A percentile compares a stretch with the other conserved stretches of the same genome.
These are phyloP conservation scores for Eurotiales sp. DNA, from an alignment of 2,329 filamentous ascomycete species.

Conservation along the genomic window DNA sequence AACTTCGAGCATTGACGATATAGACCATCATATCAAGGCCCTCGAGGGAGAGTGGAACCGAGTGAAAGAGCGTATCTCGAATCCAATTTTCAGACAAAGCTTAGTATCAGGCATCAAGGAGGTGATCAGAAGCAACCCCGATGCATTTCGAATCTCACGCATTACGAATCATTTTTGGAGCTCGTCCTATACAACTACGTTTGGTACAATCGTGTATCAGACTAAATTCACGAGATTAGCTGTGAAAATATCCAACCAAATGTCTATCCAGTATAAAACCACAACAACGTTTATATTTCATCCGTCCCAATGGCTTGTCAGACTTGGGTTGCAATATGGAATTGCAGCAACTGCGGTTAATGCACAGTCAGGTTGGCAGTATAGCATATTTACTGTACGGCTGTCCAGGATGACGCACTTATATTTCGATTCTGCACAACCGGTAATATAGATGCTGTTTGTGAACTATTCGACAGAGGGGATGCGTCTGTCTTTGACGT, in stretches of 20 bases:
- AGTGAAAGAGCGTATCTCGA: background rate
- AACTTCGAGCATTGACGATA: background rate
- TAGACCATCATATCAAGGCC: constrained; percentile 1
- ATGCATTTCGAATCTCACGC: background rate
- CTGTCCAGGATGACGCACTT: constrained; percentile 6
- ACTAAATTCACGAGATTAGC: background rate
- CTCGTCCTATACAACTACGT: background rate
- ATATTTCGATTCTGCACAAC: constrained; percentile 5
- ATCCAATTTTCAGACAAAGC: background rate
- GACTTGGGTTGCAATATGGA: constrained; percentile 5
- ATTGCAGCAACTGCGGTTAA: background rate
- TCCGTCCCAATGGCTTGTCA: constrained; percentile 8
- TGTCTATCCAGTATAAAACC: background rate
- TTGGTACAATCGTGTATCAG: constrained; percentile 4
- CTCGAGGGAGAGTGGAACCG: constrained; percentile 3
- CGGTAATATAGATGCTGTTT: constrained; percentile 5
- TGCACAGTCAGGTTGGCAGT: constrained; percentile 7
- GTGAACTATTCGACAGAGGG: constrained; percentile 4
- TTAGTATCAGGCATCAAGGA: constrained; percentile 3
- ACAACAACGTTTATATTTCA: constrained; percentile 10
- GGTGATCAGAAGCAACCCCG: background rate
- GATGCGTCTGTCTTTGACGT: constrained; percentile 6
- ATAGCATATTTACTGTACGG: background rate
- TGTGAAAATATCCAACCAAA: background rate
- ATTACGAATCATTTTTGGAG: background rate